Percentiles rank a stretch among this genome's conserved stretches.
These are phyloP conservation scores for Aspergillus oerlinghausenensis DNA, from an alignment of 2,329 filamentous ascomycete species.

Conservation along the genomic window DNA sequence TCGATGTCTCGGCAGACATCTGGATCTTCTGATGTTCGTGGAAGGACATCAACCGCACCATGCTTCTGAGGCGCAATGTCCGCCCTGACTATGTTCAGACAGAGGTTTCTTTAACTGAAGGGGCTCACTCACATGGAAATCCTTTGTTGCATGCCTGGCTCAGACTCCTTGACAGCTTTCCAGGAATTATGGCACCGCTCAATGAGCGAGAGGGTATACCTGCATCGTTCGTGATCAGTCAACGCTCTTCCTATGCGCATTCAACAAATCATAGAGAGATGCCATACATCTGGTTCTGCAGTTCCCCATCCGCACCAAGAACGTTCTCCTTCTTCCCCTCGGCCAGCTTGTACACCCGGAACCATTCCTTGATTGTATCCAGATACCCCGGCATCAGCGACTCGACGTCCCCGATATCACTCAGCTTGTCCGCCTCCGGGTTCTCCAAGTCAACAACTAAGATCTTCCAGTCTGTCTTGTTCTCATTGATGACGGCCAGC, in stretches of 20 bases:
- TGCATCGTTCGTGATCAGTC: background rate
- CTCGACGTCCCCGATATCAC: slow-evolving; percentile 91
- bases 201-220: background rate
- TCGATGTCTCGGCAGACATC: background rate
- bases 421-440: slow-evolving; percentile 79
- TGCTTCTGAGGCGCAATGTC: background rate
- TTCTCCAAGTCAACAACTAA: slow-evolving; percentile 87
- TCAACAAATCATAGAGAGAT: background rate
- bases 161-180: background rate
- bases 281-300: background rate
- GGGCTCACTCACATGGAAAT: background rate
- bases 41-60: background rate
- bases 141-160: background rate
- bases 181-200: background rate
- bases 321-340: slow-evolving; percentile 80
- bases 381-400: slow-evolving; percentile 82
- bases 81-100: background rate
- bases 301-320: slow-evolving; percentile 63
- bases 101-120: background rate
- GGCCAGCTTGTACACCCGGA: slow-evolving; percentile 97
- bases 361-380: slow-evolving; percentile 92
- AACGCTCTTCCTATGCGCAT: background rate
- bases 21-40: background rate
- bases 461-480: slow-evolving; percentile 97
- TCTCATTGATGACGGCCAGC: slow-evolving; percentile 90